Conservation (phyloP, 164 flowering plant species). For the Magnolia officinalis region DNA sequence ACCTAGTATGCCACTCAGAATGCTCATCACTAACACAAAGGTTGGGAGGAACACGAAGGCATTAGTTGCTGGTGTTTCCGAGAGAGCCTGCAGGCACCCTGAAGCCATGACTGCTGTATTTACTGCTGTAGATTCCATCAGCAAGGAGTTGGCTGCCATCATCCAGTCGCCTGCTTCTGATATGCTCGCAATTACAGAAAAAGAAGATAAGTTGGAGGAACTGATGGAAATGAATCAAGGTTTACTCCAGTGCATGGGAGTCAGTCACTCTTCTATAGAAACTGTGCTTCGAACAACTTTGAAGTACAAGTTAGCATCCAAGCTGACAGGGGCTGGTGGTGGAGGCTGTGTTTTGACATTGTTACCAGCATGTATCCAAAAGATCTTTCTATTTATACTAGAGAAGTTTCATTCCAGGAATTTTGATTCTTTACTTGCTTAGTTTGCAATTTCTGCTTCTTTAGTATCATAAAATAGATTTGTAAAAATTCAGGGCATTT, state of each 20-base stretch:
- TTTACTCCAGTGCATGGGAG: conserved; percentile 94
- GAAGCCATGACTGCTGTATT: conserved; percentile 76
- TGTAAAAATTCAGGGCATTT: background rate
- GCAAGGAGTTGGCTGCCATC: conserved; percentile 69
- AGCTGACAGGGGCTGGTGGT: conserved; percentile 98
- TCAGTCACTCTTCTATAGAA: conserved; percentile 89
- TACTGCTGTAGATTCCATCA: conserved; percentile 81
- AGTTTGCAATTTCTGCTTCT: background rate
- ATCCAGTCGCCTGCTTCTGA: conserved; percentile 59
- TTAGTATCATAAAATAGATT: background rate
- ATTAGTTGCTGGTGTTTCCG: conserved; percentile 86
- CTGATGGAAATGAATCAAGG: conserved; percentile 98
- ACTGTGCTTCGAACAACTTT: conserved; percentile 76
- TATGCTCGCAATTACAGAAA: conserved; percentile 59
- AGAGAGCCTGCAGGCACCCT: conserved; percentile 71
- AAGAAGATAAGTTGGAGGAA: conserved; percentile 79
- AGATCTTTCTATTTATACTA: conserved; percentile 1
- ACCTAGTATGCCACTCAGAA: conserved; percentile 63
- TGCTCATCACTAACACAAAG: conserved; percentile 89
- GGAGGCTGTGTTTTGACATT: conserved; percentile 97
- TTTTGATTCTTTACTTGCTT: background rate
- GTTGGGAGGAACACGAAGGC: conserved; percentile 98
- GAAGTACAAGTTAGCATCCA: conserved; percentile 77
- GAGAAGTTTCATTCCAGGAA: background rate
- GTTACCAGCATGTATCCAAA: conserved; percentile 81